phyloP scores from a whole-genome alignment of 768 basidiomycete genomes.

The Mycena amicta region DNA sequence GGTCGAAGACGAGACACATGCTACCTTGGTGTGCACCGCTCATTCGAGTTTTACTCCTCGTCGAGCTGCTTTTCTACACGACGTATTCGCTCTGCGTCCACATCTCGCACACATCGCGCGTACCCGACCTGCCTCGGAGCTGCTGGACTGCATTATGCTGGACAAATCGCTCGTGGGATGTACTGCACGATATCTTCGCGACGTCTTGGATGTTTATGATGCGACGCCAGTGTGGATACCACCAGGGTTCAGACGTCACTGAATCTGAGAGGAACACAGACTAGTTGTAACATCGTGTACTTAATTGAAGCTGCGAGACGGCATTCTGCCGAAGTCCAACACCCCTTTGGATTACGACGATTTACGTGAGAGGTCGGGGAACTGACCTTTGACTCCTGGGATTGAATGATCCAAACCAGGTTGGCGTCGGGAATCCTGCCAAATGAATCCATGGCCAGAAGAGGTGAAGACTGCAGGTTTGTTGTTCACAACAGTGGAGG shows the following conservation, averaged over 20 bases:
- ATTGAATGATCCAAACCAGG: not conserved
- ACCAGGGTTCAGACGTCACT: not conserved
- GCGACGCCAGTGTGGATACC: not conserved
- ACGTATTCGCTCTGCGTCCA: not conserved
- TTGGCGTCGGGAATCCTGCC: not conserved
- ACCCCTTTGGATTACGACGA: not conserved
- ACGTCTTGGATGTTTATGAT: not conserved
- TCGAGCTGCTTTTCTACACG: not conserved
- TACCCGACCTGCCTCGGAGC: not conserved
- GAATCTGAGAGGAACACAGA: not conserved
- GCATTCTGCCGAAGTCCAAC: not conserved
- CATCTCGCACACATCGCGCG: not conserved
- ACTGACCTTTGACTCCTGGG: not conserved
- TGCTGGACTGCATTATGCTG: not conserved
- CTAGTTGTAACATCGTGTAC: not conserved
- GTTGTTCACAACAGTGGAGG: not conserved
- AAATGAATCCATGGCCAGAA: not conserved
- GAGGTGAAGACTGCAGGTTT: not conserved
- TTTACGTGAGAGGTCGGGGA: not conserved
- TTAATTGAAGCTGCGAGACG: not conserved
- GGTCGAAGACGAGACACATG: not conserved
- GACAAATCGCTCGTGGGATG: not conserved
- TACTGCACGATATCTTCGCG: not conserved
- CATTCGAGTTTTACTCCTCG: not conserved
- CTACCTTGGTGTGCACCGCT: not conserved